Evolutionary conservation across 768 basidiomycete species (phyloP).

Genomic region (Neoboletus subvelutipes): DNA sequence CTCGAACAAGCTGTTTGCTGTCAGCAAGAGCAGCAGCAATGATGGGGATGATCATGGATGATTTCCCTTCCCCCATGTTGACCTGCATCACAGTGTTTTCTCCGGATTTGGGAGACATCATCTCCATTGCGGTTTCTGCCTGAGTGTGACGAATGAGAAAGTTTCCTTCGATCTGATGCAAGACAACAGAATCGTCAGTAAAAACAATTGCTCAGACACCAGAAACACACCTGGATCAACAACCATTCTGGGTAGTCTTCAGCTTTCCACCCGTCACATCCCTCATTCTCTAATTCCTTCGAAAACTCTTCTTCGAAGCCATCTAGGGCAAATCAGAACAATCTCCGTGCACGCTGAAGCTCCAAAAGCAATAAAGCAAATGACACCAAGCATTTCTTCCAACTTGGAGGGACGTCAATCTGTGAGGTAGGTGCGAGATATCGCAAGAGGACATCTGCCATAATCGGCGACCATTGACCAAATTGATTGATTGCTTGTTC

Average conservation of each 20-base stretch:
- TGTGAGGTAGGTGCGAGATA: neutral
- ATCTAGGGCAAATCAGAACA: slow-evolving; percentile 18
- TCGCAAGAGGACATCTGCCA: neutral
- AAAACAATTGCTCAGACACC: too few species aligned
- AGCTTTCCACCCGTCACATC: slow-evolving; percentile 14
- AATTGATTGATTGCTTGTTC: slow-evolving; percentile 8
- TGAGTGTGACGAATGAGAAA: slow-evolving; percentile 32
- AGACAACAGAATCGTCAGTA: neutral
- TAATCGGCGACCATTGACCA: slow-evolving; percentile 34
- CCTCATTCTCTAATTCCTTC: slow-evolving; percentile 21
- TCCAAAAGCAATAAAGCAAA: slow-evolving; percentile 30
- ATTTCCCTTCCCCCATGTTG: slow-evolving; percentile 58
- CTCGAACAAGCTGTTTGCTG: too few species aligned
- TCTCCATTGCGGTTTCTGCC: slow-evolving; percentile 37
- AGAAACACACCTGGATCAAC: slow-evolving; percentile 37
- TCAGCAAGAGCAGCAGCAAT: too few species aligned
- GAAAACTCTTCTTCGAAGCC: slow-evolving; percentile 29
- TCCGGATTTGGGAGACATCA: slow-evolving; percentile 39
- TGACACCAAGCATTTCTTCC: slow-evolving; percentile 30
- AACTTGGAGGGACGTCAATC: slow-evolving; percentile 13
- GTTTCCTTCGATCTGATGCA: slow-evolving; percentile 39
- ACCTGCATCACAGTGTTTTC: slow-evolving; percentile 44
- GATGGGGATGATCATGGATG: slow-evolving; percentile 36
- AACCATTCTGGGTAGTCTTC: slow-evolving; percentile 39
- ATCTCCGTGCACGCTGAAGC: neutral